These are phyloP conservation scores for Ustilago loliicola DNA, from an alignment of 1,284 basidiomycete species.

Conservation along the genomic window DNA sequence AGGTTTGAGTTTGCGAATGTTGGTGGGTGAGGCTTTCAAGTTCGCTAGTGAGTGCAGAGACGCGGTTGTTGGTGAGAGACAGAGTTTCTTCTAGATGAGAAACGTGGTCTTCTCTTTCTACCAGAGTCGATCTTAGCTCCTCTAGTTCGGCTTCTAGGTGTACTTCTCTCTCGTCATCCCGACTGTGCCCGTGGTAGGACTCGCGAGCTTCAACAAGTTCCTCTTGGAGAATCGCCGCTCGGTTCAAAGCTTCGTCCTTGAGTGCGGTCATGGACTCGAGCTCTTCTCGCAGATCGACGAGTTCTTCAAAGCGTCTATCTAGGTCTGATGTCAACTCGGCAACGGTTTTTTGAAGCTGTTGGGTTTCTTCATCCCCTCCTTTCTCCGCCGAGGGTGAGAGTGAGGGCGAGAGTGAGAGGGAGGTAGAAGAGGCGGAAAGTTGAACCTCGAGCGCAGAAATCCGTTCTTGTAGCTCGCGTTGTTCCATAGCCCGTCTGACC, in stretches of 20 bases:
- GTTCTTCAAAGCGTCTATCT: conserved; percentile 36
- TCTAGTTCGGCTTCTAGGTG: conserved; percentile 19
- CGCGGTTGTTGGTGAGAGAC: conserved; percentile 13
- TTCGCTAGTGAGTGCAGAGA: conserved; percentile 8
- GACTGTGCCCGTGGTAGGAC: not conserved
- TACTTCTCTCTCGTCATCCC: not conserved
- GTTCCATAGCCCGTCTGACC: conserved; percentile 30
- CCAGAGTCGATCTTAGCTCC: not conserved
- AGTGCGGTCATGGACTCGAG: not conserved
- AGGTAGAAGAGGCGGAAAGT: conserved; percentile 14
- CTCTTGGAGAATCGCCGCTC: conserved; percentile 12
- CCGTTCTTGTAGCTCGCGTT: conserved; percentile 10
- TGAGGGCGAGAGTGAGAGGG: too few species aligned
- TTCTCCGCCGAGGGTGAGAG: not conserved
- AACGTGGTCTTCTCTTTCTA: conserved; percentile 16
- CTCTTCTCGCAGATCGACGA: conserved; percentile 29
- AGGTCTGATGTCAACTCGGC: conserved; percentile 26
- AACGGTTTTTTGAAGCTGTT: conserved; percentile 2
- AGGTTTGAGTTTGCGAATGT: not conserved
- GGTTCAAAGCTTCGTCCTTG: conserved; percentile 8
- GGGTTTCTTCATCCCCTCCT: not conserved
- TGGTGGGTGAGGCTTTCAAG: conserved; percentile 7
- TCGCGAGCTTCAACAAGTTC: conserved; percentile 11
- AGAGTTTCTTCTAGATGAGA: conserved; percentile 34
- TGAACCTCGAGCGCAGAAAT: conserved; percentile 22